Percentiles rank a stretch among this genome's conserved stretches.
Conservation (phyloP, 805 yeast genomes). For the Teunomyces aglyptinius region DNA sequence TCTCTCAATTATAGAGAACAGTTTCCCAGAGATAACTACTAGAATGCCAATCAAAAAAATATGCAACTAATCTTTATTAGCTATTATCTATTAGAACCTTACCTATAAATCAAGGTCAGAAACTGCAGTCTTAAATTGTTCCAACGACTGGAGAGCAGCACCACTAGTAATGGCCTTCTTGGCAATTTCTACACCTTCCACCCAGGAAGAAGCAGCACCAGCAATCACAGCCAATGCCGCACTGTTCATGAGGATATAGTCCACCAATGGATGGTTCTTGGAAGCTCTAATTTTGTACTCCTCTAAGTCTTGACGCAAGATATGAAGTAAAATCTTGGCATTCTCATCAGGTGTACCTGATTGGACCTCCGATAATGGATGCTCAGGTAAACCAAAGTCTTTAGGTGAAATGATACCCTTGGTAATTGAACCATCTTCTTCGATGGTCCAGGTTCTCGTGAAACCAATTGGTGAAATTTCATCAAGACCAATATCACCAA, state of each 20-base stretch:
- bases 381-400: slow-evolving; percentile 81
- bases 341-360: slow-evolving; percentile 89
- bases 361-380: slow-evolving; percentile 61
- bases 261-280: slow-evolving; percentile 61
- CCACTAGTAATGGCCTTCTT: slow-evolving; percentile 67
- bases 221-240: slow-evolving; percentile 82
- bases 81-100: neutral
- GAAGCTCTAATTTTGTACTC: slow-evolving; percentile 43
- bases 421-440: slow-evolving; percentile 40
- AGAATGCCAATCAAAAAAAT: too few relatives aligned
- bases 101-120: slow-evolving; percentile 1
- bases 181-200: slow-evolving; percentile 74
- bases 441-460: slow-evolving; percentile 76
- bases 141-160: slow-evolving; percentile 58
- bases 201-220: slow-evolving; percentile 69
- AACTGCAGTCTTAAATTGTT: slow-evolving; percentile 42
- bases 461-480: slow-evolving; percentile 89
- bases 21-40: too few relatives aligned
- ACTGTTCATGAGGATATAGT: slow-evolving; percentile 87
- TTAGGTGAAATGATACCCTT: slow-evolving; percentile 56
- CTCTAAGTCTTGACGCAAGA: slow-evolving; percentile 44
- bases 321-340: slow-evolving; percentile 54
- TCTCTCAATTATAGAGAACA: too few relatives aligned
- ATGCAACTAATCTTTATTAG: too few relatives aligned
- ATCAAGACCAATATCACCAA: slow-evolving; percentile 89